A percentile compares a stretch with the other conserved stretches of the same genome.
Conservation (phyloP, 768 basidiomycete species). For the Rhodotorula graminis region DNA sequence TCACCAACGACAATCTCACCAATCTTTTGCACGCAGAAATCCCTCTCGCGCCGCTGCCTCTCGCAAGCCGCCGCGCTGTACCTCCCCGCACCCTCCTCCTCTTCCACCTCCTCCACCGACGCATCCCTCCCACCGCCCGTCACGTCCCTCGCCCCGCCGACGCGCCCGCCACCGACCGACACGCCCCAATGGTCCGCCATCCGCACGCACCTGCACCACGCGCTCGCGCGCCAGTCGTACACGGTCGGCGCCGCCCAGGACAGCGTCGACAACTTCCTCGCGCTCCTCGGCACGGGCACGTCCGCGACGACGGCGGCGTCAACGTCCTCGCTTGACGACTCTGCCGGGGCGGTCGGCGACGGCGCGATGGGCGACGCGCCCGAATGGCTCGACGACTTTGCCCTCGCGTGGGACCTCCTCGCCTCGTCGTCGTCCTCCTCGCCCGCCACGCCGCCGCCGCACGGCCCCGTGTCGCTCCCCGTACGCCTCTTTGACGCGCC, state of each 20-base stretch:
- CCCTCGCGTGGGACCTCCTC: slow-evolving; percentile 64
- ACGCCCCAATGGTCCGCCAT: slow-evolving; percentile 43
- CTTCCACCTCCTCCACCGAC: neutral
- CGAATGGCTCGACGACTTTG: slow-evolving; percentile 69
- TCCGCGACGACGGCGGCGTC: slow-evolving; percentile 66
- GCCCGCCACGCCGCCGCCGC: neutral
- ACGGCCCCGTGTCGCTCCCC: slow-evolving; percentile 55
- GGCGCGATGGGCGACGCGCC: neutral
- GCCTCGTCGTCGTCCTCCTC: neutral
- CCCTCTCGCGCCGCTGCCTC: slow-evolving; percentile 48
- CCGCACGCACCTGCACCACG: slow-evolving; percentile 48
- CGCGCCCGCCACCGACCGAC: neutral
- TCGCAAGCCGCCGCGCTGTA: slow-evolving; percentile 46
- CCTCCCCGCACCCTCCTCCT: slow-evolving; percentile 2
- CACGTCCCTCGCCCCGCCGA: slow-evolving; percentile 1
- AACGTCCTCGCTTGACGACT: slow-evolving; percentile 59
- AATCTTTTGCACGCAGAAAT: slow-evolving; percentile 49
- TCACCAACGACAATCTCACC: no score
- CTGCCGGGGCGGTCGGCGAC: neutral
- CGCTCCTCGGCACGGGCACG: slow-evolving; percentile 54
- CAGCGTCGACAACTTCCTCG: slow-evolving; percentile 73
- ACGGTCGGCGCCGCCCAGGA: slow-evolving; percentile 76
- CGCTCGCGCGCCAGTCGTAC: slow-evolving; percentile 71
- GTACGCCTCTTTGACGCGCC: slow-evolving; percentile 61
- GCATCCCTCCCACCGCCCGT: neutral